A percentile compares a stretch with the other conserved stretches of the same genome.
These are phyloP conservation scores for Gnetum montanum DNA, from an alignment of 75 land plant species.

Conservation along the genomic window DNA sequence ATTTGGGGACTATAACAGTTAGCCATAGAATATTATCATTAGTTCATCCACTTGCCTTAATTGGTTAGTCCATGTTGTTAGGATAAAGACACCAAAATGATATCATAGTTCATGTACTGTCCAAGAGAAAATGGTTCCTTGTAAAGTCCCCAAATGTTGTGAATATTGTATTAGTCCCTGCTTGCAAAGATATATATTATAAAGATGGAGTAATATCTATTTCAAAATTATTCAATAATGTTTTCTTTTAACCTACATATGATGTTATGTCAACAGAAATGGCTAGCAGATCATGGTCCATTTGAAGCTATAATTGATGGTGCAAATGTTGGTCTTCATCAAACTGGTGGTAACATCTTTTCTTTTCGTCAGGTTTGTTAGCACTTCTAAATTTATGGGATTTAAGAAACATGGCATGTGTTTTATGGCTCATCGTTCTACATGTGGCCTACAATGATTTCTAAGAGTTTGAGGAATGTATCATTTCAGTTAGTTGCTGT, in stretches of 20 bases:
- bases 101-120: too few relatives aligned
- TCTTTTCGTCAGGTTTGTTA: slow-evolving; percentile 53
- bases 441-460: not conserved
- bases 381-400: not conserved
- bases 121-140: not conserved
- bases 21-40: too few relatives aligned
- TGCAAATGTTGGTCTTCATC: slow-evolving; percentile 62
- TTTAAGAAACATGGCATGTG: not conserved
- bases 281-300: slow-evolving; percentile 70
- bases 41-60: too few relatives aligned
- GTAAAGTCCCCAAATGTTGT: not conserved
- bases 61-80: too few relatives aligned
- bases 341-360: slow-evolving; percentile 19
- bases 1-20: too few relatives aligned
- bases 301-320: slow-evolving; percentile 87
- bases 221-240: too few relatives aligned
- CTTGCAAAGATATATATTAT: too few relatives aligned
- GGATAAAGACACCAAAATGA: too few relatives aligned
- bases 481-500: slow-evolving; percentile 54
- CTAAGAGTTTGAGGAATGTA: not conserved
- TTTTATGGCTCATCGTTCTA: not conserved
- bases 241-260: too few relatives aligned
- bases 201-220: too few relatives aligned
- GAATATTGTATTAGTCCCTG: too few relatives aligned
- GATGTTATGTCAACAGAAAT: slow-evolving; percentile 49